Evolutionary conservation across 2,329 filamentous ascomycete species (phyloP).

Genomic region (Colletotrichum theobromicola): DNA sequence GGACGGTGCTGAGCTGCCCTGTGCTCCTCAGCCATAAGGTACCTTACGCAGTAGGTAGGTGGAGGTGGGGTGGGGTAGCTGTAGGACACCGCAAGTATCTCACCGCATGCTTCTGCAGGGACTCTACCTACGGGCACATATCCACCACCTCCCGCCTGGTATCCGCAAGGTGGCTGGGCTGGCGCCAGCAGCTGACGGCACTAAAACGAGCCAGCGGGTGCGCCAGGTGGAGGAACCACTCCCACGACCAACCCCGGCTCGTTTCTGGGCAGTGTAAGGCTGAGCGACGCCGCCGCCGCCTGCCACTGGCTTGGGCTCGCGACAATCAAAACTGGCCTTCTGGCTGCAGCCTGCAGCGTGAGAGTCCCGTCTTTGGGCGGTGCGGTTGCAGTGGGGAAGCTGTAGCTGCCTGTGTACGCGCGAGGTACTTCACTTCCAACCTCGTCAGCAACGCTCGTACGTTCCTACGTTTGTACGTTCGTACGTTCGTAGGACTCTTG

Average conservation of each 20-base stretch:
- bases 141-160: not conserved
- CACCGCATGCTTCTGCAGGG: not conserved
- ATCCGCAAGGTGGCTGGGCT: constrained; percentile 25
- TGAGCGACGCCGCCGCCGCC: constrained; percentile 3
- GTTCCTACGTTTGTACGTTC: not conserved
- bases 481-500: not conserved
- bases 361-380: not conserved
- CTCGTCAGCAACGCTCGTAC: not conserved
- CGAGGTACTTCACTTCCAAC: not conserved
- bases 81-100: not conserved
- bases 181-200: constrained; percentile 26
- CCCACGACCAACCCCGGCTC: not conserved
- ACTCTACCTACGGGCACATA: too few species aligned
- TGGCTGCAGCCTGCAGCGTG: not conserved
- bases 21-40: not conserved
- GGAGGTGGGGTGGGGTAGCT: not conserved
- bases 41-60: too few species aligned
- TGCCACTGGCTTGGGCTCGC: not conserved
- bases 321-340: not conserved
- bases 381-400: not conserved
- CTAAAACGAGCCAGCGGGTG: constrained; percentile 18
- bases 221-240: not conserved
- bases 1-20: not conserved
- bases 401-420: not conserved
- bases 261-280: constrained; percentile 22